Evolutionary conservation across 169 alveolate genomes (phyloP).

Genomic region (Plasmodium malariae): DNA sequence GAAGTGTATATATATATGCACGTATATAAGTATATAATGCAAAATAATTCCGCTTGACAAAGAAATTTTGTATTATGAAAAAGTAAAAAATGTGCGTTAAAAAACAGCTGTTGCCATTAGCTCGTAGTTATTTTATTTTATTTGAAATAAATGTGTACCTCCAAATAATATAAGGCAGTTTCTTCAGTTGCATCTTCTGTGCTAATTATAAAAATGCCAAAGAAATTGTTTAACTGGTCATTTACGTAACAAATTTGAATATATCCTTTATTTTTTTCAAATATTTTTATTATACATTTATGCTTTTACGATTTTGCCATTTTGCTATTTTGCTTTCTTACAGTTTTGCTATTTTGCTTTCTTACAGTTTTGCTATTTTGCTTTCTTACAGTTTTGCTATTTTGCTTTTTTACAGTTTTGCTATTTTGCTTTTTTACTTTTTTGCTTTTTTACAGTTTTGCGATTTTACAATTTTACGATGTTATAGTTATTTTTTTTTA

Average conservation of each 20-base stretch:
- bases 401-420: no score
- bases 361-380: no score
- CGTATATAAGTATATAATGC: background rate
- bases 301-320: background rate
- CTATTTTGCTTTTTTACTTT: background rate
- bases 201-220: slow-evolving; percentile 38
- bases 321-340: background rate
- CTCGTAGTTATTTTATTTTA: background rate
- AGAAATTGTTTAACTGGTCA: slow-evolving; percentile 5
- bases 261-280: no score
- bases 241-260: no score
- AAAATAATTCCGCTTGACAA: no score
- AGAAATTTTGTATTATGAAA: no score
- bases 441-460: background rate
- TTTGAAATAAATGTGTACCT: slow-evolving; percentile 7
- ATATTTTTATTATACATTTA: no score
- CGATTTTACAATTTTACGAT: no score
- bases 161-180: slow-evolving; percentile 55
- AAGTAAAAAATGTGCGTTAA: no score
- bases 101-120: no score
- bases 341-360: no score
- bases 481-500: background rate
- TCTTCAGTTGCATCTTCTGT: slow-evolving; percentile 70
- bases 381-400: no score
- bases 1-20: background rate